Base-by-base conservation (phyloP, 441 rosid species). In the Macaranga tanarius region DNA sequence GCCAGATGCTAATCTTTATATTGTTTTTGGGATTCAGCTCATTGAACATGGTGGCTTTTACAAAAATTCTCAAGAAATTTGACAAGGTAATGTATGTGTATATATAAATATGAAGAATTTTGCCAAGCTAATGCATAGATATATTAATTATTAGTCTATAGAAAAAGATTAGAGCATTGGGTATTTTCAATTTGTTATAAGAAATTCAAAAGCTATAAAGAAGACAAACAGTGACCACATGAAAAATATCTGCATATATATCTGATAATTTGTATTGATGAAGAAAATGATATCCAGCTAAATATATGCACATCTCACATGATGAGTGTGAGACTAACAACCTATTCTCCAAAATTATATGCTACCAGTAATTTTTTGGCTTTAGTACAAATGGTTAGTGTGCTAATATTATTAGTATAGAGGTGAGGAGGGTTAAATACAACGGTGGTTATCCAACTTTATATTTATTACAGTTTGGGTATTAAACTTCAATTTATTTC, bases 1-100 rank as follows among this genome's bases (percentile, higher is more conserved):
- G 67, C 10, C 25, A 23, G 47, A 44, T 79, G 65, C 38, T 79
- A 48, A 80, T 62, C 7, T 17, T n/a, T 15, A 52, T 58, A n/a
- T 58, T 62, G 65, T 45, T 77, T 65, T 40, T 79, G 83, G 79
- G 0, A 3, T 62, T 61, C 94, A 93, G 98, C 84, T 86, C 97
- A 26, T 74, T 96, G 60, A 96, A 96, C 71, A 92, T 90, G 97
- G 76, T 88, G 82, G 98, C 99, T 22, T 96, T 93, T 65, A 83
- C 92, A 1, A 96, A 96, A 79, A 96, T 96, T 70, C 82, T 96
- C 66, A 96, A 96, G 88, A 96, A 96, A 85, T 96, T 96, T 76
- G 97, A 96, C 79, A 96, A 96, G 99, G 99, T 93, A 81, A 70
- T 57, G 62, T 42, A 58, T 7, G 68, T 40, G n/a, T n/a, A n/a